Evolutionary conservation across 805 yeast species (phyloP).

Genomic region (Zygoascus biomembranicola): DNA sequence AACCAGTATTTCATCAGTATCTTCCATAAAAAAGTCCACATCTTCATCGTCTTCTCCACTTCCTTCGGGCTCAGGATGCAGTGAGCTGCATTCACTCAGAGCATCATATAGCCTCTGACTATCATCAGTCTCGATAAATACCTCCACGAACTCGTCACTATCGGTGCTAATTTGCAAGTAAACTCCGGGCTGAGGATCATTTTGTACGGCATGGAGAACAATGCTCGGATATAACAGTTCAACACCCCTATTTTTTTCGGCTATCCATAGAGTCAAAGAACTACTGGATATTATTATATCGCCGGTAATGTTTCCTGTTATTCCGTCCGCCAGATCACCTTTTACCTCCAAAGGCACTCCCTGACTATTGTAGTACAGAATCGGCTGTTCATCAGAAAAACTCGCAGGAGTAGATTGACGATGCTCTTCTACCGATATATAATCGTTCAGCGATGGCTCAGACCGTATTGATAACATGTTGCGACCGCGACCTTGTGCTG

Average conservation of each 20-base stretch:
- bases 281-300: constrained; percentile 21
- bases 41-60: constrained; percentile 12
- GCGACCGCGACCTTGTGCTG: background rate
- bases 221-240: constrained; percentile 18
- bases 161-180: constrained; percentile 16
- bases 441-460: constrained; percentile 18
- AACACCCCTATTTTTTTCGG: constrained; percentile 12
- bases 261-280: constrained; percentile 21
- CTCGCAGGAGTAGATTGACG: constrained; percentile 27
- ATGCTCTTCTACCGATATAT: constrained; percentile 22
- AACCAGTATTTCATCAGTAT: background rate
- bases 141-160: constrained; percentile 6
- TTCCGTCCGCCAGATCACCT: constrained; percentile 1
- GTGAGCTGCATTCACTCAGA: constrained; percentile 18
- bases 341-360: background rate
- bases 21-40: constrained; percentile 1
- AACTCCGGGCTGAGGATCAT: constrained; percentile 4
- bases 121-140: constrained; percentile 6
- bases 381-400: constrained; percentile 27
- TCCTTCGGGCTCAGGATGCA: constrained; percentile 18
- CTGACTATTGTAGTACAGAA: constrained; percentile 15
- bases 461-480: background rate
- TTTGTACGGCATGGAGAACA: constrained; percentile 22
- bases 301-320: background rate
- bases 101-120: constrained; percentile 12